Evolutionary conservation across 768 basidiomycete species (phyloP).

Genomic region (Phanerochaete carnosa): DNA sequence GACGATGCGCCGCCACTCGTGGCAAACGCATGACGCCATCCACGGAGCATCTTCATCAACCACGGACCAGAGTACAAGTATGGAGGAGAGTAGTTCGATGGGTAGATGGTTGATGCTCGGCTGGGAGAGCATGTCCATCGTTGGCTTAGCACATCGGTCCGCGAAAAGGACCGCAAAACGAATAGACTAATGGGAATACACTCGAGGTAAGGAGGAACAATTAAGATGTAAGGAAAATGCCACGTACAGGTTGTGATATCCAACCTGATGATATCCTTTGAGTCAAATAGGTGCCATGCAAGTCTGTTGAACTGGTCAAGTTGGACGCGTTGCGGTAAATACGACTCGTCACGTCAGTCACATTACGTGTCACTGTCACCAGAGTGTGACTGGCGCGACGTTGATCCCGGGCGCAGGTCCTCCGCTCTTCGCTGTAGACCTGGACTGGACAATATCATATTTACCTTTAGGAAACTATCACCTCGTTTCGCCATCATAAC

Average conservation of each 20-base stretch:
- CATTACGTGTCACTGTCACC: background rate
- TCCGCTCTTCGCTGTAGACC: background rate
- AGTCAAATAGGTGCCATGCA: background rate
- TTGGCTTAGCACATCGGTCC: no score
- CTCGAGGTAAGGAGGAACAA: no score
- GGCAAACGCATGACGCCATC: conserved; percentile 13
- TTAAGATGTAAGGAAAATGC: no score
- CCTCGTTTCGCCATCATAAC: background rate
- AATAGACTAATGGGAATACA: no score
- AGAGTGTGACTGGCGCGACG: background rate
- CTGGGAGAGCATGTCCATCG: no score
- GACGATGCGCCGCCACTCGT: conserved; percentile 12
- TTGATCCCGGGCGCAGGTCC: background rate
- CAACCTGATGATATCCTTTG: background rate
- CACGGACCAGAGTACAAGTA: conserved; percentile 9
- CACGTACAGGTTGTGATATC: no score
- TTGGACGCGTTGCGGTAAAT: background rate
- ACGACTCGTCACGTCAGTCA: background rate
- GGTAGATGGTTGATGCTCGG: conserved; percentile 1
- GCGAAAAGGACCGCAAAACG: no score
- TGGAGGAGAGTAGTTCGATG: conserved; percentile 4
- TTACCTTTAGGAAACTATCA: background rate
- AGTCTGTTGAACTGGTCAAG: no score
- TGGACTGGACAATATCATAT: background rate
- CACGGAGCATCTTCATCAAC: conserved; percentile 14